Evolutionary conservation across 352 stramenopile genomes (phyloP).

Genomic region (Phytophthora cajani): DNA sequence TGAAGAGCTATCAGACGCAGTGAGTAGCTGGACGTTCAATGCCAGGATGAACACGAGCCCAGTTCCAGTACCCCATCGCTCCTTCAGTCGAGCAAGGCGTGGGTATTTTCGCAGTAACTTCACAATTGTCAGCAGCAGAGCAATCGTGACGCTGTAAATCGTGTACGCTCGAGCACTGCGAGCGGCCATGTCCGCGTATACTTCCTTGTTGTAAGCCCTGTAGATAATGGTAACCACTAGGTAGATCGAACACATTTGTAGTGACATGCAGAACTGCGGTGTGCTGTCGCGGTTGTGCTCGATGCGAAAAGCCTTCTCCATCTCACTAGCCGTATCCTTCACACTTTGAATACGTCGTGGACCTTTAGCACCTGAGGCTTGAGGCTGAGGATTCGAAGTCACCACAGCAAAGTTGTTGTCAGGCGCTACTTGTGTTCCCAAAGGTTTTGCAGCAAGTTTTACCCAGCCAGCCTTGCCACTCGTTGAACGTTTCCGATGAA

Average conservation of each 20-base stretch:
- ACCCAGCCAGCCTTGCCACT: not conserved
- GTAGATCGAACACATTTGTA: constrained; percentile 44
- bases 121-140: constrained; percentile 30
- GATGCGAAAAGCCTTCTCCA: constrained; percentile 59
- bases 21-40: constrained; percentile 54
- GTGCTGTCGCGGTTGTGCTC: constrained; percentile 61
- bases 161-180: constrained; percentile 43
- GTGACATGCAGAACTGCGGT: constrained; percentile 54
- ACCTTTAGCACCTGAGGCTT: constrained; percentile 1
- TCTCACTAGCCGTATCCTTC: constrained; percentile 51
- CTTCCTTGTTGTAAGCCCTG: constrained; percentile 46
- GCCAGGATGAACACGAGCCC: constrained; percentile 46
- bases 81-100: constrained; percentile 43
- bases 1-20: constrained; percentile 6
- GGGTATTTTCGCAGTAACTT: constrained; percentile 44
- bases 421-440: constrained; percentile 14
- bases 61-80: constrained; percentile 33
- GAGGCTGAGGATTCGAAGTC: not conserved
- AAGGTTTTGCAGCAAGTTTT: constrained; percentile 4
- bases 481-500: constrained; percentile 44
- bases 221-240: constrained; percentile 49
- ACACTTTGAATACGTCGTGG: constrained; percentile 43
- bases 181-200: constrained; percentile 7
- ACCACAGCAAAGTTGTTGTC: not conserved
- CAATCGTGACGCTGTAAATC: constrained; percentile 41